Conservation (phyloP, 1,284 basidiomycete species). For the Butyriboletus appendiculatus region DNA sequence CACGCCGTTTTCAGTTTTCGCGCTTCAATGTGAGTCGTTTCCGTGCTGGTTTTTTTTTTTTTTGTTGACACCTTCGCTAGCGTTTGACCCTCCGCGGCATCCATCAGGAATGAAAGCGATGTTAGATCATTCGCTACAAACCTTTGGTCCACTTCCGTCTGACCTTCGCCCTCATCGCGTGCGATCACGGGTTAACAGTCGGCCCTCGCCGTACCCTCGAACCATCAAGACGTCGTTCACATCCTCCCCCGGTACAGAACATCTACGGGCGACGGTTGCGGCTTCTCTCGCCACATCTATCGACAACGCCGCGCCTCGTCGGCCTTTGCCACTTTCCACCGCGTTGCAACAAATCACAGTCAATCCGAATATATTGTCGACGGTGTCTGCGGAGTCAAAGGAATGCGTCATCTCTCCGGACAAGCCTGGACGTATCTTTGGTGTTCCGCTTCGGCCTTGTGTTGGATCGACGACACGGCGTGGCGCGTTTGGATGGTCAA, state of each 20-base stretch:
- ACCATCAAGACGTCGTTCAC: conserved; percentile 42
- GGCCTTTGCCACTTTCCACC: conserved; percentile 8
- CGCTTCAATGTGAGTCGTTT: conserved; percentile 62
- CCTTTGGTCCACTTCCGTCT: conserved; percentile 65
- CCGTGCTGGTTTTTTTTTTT: too few relatives aligned
- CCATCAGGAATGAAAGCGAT: conserved; percentile 68
- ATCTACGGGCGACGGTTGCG: conserved; percentile 33
- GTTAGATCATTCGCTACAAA: conserved; percentile 70
- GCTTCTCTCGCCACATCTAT: conserved; percentile 23
- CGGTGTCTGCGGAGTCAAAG: conserved; percentile 3
- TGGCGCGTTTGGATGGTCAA: conserved; percentile 59
- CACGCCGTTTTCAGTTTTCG: conserved; percentile 70
- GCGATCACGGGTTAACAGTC: conserved; percentile 66
- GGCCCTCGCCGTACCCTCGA: conserved; percentile 72
- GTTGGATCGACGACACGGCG: conserved; percentile 58
- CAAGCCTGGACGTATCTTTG: conserved; percentile 41
- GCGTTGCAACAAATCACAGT: conserved; percentile 26
- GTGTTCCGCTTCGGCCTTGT: conserved; percentile 48
- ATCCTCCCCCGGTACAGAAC: conserved; percentile 44
- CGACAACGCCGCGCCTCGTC: conserved; percentile 6
- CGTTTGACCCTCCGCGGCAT: conserved; percentile 68
- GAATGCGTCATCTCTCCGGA: conserved; percentile 6
- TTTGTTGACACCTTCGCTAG: conserved; percentile 39
- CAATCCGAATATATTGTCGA: conserved; percentile 25
- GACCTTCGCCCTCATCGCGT: conserved; percentile 61